These are phyloP conservation scores for Filobasidium floriforme DNA, from an alignment of 768 basidiomycete species.

Conservation along the genomic window DNA sequence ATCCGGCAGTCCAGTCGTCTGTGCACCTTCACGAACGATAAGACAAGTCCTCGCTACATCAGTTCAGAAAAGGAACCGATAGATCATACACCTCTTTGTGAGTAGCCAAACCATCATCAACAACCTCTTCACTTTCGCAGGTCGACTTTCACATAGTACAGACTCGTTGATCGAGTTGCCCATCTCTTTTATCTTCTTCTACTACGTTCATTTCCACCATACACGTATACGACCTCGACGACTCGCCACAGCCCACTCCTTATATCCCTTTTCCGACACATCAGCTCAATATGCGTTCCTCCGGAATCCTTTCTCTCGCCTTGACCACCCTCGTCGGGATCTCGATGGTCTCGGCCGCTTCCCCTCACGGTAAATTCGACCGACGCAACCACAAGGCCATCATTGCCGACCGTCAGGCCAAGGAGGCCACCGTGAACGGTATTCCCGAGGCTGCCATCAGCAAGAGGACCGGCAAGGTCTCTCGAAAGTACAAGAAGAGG, in stretches of 20 bases:
- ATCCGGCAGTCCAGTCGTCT: too few species aligned
- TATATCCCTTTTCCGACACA: not conserved
- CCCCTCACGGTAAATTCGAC: not conserved
- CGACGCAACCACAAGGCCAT: not conserved
- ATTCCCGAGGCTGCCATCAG: not conserved
- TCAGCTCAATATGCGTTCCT: constrained; percentile 8
- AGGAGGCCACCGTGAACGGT: not conserved
- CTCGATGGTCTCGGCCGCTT: constrained; percentile 3
- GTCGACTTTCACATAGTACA: too few species aligned
- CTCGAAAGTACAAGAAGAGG: constrained; percentile 9
- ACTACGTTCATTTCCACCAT: not conserved
- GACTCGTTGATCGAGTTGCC: not conserved
- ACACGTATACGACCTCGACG: too few species aligned
- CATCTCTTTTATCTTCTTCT: not conserved
- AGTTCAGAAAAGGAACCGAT: too few species aligned
- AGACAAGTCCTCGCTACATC: too few species aligned
- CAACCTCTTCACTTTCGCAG: too few species aligned
- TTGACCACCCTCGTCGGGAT: constrained; percentile 1
- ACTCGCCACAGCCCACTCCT: not conserved
- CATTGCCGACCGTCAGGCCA: constrained; percentile 1
- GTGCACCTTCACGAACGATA: too few species aligned
- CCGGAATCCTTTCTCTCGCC: not conserved
- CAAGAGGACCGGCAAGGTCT: constrained; percentile 3
- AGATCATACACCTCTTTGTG: too few species aligned
- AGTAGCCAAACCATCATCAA: too few species aligned